Evolutionary conservation across 495 filamentous ascomycete genomes (phyloP).

Genomic region (Neurospora africana): DNA sequence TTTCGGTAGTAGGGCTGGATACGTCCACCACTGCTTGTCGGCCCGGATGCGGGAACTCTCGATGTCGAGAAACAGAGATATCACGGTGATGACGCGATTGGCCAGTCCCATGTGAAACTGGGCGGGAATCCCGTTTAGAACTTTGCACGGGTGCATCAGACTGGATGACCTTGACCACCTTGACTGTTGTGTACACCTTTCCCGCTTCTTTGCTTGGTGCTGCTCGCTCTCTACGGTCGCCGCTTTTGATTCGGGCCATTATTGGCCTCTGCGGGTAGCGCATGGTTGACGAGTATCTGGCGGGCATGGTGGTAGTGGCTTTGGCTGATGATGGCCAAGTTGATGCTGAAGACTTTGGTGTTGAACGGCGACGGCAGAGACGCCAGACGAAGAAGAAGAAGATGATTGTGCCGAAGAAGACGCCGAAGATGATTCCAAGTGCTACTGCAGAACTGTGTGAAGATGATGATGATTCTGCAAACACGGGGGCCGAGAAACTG

Average conservation of each 20-base stretch:
- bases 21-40: neutral
- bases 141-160: neutral
- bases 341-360: neutral
- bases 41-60: neutral
- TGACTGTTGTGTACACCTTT: neutral
- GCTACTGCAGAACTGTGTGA: neutral
- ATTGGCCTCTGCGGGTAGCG: neutral
- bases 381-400: neutral
- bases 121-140: neutral
- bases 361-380: neutral
- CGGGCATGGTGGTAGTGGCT: neutral
- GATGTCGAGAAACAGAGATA: neutral
- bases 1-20: neutral
- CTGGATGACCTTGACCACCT: neutral
- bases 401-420: neutral
- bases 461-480: neutral
- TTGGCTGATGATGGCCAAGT: neutral
- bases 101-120: neutral
- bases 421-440: neutral
- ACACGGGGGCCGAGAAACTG: neutral
- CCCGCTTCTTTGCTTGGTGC: neutral
- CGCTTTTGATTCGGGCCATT: neutral
- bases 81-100: neutral
- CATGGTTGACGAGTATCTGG: neutral
- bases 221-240: neutral